A percentile compares a stretch with the other conserved stretches of the same genome.
phyloP scores from a whole-genome alignment of 1,139 yeast species.

The Taphrina flavorubra region DNA sequence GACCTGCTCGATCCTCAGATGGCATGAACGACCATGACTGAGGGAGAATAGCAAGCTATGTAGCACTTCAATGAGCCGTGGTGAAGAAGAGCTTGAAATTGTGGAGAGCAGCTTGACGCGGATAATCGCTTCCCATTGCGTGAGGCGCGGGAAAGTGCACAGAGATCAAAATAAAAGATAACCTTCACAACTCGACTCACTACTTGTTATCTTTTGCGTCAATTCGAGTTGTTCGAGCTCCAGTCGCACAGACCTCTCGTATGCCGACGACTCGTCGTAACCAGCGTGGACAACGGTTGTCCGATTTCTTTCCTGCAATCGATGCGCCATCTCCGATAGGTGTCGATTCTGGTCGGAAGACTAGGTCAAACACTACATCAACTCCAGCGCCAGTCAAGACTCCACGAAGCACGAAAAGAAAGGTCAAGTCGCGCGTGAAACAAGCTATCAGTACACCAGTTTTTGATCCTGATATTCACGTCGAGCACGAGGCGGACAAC shows the following conservation, averaged over 20 bases:
- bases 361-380: conserved; percentile 1
- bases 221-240: no score
- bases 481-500: neutral
- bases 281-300: conserved; percentile 9
- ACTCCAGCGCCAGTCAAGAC: conserved; percentile 5
- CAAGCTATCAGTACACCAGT: neutral
- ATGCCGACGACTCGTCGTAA: conserved; percentile 4
- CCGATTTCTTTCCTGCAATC: conserved; percentile 28
- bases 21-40: neutral
- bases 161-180: conserved; percentile 8
- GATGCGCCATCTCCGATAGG: conserved; percentile 19
- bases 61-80: no score
- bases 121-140: no score
- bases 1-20: neutral
- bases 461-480: conserved; percentile 32
- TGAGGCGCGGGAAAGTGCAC: neutral
- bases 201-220: neutral
- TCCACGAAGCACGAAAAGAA: neutral
- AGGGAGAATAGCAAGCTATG: no score
- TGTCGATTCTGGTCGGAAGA: neutral
- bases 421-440: neutral
- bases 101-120: conserved; percentile 1
- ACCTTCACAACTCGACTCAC: no score
- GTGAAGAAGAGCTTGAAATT: no score
- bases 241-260: neutral